These are phyloP conservation scores for Colletotrichum tabaci DNA, from an alignment of 2,329 filamentous ascomycete genomes.

Conservation along the genomic window DNA sequence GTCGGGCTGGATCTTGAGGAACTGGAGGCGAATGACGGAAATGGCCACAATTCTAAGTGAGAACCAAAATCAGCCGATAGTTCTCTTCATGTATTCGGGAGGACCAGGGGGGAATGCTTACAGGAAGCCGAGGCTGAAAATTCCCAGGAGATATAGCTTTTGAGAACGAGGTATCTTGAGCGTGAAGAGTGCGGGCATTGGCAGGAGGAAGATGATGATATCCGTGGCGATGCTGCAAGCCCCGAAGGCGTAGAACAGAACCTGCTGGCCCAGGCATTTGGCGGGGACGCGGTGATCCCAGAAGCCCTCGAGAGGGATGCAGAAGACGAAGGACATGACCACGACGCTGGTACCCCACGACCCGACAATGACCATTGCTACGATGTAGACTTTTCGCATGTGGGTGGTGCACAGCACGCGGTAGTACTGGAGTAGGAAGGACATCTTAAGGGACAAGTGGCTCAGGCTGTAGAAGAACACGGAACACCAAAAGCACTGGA, in stretches of 20 bases:
- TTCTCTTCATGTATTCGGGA: too few relatives aligned
- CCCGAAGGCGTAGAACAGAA: conserved; percentile 45
- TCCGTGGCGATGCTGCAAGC: conserved; percentile 48
- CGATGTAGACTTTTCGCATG: conserved; percentile 47
- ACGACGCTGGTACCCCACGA: conserved; percentile 48
- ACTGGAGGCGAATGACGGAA: conserved; percentile 46
- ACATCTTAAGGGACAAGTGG: conserved; percentile 51
- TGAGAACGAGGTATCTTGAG: conserved; percentile 45
- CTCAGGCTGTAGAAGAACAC: conserved; percentile 51
- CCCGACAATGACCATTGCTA: conserved; percentile 46
- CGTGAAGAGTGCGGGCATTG: conserved; percentile 46
- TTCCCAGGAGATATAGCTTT: conserved; percentile 46
- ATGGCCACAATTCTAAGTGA: conserved; percentile 44
- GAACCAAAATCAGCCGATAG: not conserved
- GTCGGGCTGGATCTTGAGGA: conserved; percentile 40
- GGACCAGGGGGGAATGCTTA: conserved; percentile 24
- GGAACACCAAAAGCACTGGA: conserved; percentile 50
- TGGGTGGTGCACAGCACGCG: conserved; percentile 50
- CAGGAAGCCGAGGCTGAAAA: conserved; percentile 50
- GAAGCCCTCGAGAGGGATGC: conserved; percentile 47
- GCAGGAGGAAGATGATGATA: conserved; percentile 47
- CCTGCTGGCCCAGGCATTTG: conserved; percentile 43
- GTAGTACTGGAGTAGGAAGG: conserved; percentile 55
- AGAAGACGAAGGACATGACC: conserved; percentile 45
- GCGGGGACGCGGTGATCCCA: conserved; percentile 47